Base-by-base conservation (phyloP, 208 protist species). In the Trypanosoma melophagium region DNA sequence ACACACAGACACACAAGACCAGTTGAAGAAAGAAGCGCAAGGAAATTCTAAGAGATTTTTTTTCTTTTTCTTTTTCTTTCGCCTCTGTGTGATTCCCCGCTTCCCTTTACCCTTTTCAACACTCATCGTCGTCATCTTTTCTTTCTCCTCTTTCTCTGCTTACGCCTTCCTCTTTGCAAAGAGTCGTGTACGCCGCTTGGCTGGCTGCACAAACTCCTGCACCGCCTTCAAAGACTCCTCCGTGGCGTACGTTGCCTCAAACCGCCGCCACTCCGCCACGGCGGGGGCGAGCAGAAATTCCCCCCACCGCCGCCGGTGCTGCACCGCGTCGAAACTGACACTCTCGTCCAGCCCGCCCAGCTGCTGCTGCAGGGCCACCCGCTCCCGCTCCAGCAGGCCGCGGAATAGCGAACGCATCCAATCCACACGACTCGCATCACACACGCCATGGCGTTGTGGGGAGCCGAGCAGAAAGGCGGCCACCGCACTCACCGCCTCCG, bases 181-280 rank as follows among this genome's bases (percentile, higher is more conserved):
- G 17, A 96, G 77, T 7, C 87, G 74, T 50, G 87, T 91, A 41
- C 87, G 87, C 40, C 85, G 78, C 72, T 82, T 88, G 8, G 55
- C 54, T 1, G 81, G 77, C 50, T 76, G 74, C 64, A 73, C 66
- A 21, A 76, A 78, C 54, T 64, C 74, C 57, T 64, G 64, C 41
- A 92, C 75, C 12, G 72, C 73, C 67, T 84, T 76, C 54, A 65
- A 57, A 40, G 58, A 19, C 17, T 81, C 66, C 28, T 66, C 70
- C 38, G 80, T 87, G 8, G 86, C 87, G 45, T 92, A 71, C 0
- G 78, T 76, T 22, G 88, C 80, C 79, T 96, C 90, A 28, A 91
- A 87, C 57, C 75, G 67, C 42, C 75, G 74, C 86, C 87, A 94
- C 60, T 86, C 81, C 42, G 76, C 55, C 12, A 89, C 67, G 28